A percentile compares a stretch with the other conserved stretches of the same genome.
These are phyloP conservation scores for Rhodamnia argentea DNA, from an alignment of 345 rosid species.

Conservation along the genomic window DNA sequence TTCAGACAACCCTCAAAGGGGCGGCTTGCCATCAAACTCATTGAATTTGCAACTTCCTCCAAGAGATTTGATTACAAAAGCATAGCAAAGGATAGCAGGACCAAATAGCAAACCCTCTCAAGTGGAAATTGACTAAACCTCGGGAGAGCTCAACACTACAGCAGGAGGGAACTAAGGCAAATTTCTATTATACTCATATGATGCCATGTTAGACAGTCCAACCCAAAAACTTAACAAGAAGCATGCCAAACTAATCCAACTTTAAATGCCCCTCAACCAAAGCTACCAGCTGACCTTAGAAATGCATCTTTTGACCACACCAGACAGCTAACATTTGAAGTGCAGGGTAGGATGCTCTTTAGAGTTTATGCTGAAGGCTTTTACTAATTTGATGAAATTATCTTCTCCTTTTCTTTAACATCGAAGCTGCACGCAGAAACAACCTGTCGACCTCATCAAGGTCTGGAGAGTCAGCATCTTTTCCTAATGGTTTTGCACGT, in stretches of 20 bases:
- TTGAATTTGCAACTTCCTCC: too few relatives aligned
- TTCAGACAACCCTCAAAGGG: background rate
- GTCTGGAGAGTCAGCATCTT: slow-evolving; percentile 32
- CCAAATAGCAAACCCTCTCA: background rate
- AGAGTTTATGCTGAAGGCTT: background rate
- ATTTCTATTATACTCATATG: background rate
- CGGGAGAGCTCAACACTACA: background rate
- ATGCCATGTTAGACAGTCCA: too few relatives aligned
- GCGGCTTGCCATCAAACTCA: too few relatives aligned
- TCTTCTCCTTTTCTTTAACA: slow-evolving; percentile 47
- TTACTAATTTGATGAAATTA: background rate
- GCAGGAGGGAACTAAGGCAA: background rate
- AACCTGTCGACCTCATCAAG: slow-evolving; percentile 75
- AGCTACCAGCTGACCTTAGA: background rate
- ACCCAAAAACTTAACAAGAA: too few relatives aligned
- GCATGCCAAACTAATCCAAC: background rate
- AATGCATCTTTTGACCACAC: background rate
- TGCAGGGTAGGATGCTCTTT: background rate
- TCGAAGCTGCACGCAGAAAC: slow-evolving; percentile 78
- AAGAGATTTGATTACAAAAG: too few relatives aligned
- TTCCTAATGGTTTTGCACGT: slow-evolving; percentile 6
- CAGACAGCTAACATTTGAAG: background rate
- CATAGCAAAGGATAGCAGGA: background rate
- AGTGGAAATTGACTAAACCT: too few relatives aligned
- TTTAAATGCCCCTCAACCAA: background rate